A percentile compares a stretch with the other conserved stretches of the same genome.
These are phyloP conservation scores for Detonula confervacea DNA, from an alignment of 352 stramenopile genomes.

Conservation along the genomic window DNA sequence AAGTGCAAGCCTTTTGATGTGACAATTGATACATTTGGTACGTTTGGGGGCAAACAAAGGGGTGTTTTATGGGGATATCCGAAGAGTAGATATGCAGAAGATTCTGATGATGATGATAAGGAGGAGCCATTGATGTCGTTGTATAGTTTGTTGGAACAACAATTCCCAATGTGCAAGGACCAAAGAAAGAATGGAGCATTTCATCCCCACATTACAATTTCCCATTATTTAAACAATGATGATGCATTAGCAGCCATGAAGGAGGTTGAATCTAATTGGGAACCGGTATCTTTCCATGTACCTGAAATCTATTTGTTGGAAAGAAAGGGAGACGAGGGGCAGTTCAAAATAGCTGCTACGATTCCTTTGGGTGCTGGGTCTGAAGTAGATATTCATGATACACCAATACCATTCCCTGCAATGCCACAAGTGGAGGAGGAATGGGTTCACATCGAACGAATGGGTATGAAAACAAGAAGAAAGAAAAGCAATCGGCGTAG, in stretches of 20 bases:
- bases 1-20: constrained; percentile 69
- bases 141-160: constrained; percentile 59
- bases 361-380: constrained; percentile 55
- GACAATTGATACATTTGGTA: constrained; percentile 66
- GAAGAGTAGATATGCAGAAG: constrained; percentile 29
- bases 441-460: constrained; percentile 75
- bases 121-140: constrained; percentile 63
- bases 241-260: constrained; percentile 61
- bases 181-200: constrained; percentile 60
- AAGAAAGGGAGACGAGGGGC: constrained; percentile 69
- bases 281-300: constrained; percentile 62
- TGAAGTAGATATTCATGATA: constrained; percentile 53
- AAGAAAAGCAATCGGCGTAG: constrained; percentile 47
- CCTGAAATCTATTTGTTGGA: constrained; percentile 76
- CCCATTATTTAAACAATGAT: constrained; percentile 66
- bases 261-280: constrained; percentile 54
- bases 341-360: constrained; percentile 73
- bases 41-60: constrained; percentile 66
- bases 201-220: constrained; percentile 80
- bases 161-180: constrained; percentile 76
- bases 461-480: constrained; percentile 69
- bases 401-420: constrained; percentile 57
- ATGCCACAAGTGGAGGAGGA: constrained; percentile 77
- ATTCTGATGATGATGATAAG: constrained; percentile 5
- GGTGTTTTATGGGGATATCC: constrained; percentile 81